These are phyloP conservation scores for Ceratocystis huliohia DNA, from an alignment of 2,329 filamentous ascomycete species.

Conservation along the genomic window DNA sequence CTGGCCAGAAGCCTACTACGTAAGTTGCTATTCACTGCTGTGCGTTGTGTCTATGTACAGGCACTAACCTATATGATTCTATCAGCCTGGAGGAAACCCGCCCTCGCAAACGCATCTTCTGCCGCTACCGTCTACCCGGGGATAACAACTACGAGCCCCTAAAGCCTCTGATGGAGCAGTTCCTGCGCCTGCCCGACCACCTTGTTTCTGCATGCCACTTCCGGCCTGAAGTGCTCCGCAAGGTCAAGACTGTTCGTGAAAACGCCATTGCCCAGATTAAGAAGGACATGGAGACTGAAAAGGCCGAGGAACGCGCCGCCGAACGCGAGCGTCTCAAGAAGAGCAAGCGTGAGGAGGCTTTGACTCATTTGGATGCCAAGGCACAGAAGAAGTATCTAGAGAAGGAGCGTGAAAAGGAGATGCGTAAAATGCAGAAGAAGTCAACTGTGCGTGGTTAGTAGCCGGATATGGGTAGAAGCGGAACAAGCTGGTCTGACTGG, in stretches of 20 bases:
- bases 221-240: slow-evolving; percentile 78
- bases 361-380: slow-evolving; percentile 64
- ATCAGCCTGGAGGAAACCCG: slow-evolving; percentile 65
- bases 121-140: slow-evolving; percentile 59
- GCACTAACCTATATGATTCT: slow-evolving; percentile 9
- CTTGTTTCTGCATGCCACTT: slow-evolving; percentile 70
- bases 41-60: background rate
- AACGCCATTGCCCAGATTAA: slow-evolving; percentile 67
- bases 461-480: background rate
- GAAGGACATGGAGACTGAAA: slow-evolving; percentile 64
- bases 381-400: slow-evolving; percentile 78
- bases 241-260: slow-evolving; percentile 69
- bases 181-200: slow-evolving; percentile 71
- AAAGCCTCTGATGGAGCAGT: slow-evolving; percentile 66
- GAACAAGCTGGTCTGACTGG: background rate
- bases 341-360: slow-evolving; percentile 73
- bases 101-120: slow-evolving; percentile 75
- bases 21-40: slow-evolving; percentile 33
- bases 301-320: slow-evolving; percentile 61
- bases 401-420: slow-evolving; percentile 64
- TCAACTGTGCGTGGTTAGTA: slow-evolving; percentile 39
- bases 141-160: slow-evolving; percentile 51
- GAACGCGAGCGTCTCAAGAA: slow-evolving; percentile 71
- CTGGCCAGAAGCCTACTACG: slow-evolving; percentile 73
- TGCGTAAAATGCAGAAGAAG: slow-evolving; percentile 43